Evolutionary conservation across 768 basidiomycete genomes (phyloP), one percentile per base, ranked within the genome.

Genomic region (Galerina sulciceps): DNA sequence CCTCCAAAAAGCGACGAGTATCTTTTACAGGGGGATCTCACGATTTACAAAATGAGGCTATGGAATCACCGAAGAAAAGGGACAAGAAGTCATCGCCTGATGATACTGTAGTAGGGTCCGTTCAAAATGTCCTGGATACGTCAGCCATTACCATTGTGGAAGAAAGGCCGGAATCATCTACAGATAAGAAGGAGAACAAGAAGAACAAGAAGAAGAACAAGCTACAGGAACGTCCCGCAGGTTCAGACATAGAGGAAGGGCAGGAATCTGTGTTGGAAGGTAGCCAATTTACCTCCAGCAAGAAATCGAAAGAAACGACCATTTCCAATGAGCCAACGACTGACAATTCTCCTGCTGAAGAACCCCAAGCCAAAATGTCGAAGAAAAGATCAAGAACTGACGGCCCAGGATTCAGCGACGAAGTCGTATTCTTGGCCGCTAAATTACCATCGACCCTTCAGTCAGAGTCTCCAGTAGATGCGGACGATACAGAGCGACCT

Each of bases 1-100:
- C 58, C 4, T 31, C 48, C 5, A 69, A 67, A 59, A 65, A 58
- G 55, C 58, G 66, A 41, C 53, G 59, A 34, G 65, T 67, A 6
- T 66, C 67, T 8, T 70, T 68, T 60, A 58, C 41, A 36, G 67
- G 63, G 23, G 17, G 52, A 2, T n/a, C 42, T 8, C 38, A 43
- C 8, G n/a, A 51, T 20, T 22, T 10, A 3, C 34, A 46, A 17
- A 18, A 45, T 26, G 53, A 52, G 40, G 23, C 52, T 6, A 23
- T 40, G 22, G 22, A 59, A 54, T 38, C 47, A 41, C 46, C 49
- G 38, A 46, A 23, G 40, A 37, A 53, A 42, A 46, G 37, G 41
- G 45, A 18, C 22, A 22, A 44, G 20, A 51, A 17, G 46, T 17
- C 22, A 20, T 20, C 31, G 10, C 45, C 43, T 13, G 26, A n/a